Base-by-base conservation (phyloP, 2,329 filamentous ascomycete genomes). In the Pseudogymnoascus sp. region DNA sequence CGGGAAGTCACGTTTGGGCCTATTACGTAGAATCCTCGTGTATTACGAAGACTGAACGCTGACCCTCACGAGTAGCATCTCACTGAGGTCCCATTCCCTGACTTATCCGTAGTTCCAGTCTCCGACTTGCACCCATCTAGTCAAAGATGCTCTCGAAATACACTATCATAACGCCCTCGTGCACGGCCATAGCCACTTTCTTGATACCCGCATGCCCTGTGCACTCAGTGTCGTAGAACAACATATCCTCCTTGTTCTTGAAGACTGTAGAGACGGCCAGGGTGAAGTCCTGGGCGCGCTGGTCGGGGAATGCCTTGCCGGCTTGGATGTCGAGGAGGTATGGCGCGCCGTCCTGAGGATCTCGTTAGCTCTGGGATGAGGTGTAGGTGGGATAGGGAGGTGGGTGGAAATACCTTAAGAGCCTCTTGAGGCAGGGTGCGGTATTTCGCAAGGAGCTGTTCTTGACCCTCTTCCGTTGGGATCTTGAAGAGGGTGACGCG, bases 181-280 rank as follows among this genome's bases (percentile, higher is more conserved):
- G 62, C 37, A 67, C 31, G 44, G 62, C 62, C 36, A 61, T 69
- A 60, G 67, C 59, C 44, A 65, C 64, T 3, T 21, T 40, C 70
- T 81, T 82, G 65, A 85, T 73, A 18, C 75, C 78, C 63, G 74
- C 74, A 67, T 86, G 84, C 23, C 81, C 82, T 67, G 77, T 77
- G 67, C 82, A 84, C 64, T 82, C 75, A 4, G 73, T 76, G 69
- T 86, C 83, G 69, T 85, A 86, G 71, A 78, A 86, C 50, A 81
- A 75, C 79, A 86, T 82, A 68, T 85, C 84, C 21, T 81, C 81
- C 53, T 80, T 67, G n/a, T 76, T 81, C 21, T 77, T 77, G 68
- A 86, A 86, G 1, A 78, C 78, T 3, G 79, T 82, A 66, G 80
- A 78, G 1, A 79, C 78, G 14, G 78, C 75, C 61, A 86, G 64